Evolutionary conservation across 805 yeast genomes (phyloP).

Genomic region (Kodamaea leandrae): DNA sequence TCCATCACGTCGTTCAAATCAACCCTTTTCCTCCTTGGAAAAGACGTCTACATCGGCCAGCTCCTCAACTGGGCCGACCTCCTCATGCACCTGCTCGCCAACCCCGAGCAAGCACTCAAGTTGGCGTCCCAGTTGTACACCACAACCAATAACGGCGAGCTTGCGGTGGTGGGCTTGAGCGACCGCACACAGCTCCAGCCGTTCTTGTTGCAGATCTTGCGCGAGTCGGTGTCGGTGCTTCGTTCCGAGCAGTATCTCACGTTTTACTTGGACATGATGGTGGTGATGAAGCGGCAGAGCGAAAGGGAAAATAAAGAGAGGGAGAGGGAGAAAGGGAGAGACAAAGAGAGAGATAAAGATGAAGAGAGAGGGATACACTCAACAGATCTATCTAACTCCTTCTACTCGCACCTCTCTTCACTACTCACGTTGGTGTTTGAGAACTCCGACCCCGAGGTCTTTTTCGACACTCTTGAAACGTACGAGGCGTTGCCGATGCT

Average conservation of each 20-base stretch:
- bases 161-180: slow-evolving; percentile 52
- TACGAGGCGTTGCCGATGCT: slow-evolving; percentile 48
- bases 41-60: slow-evolving; percentile 51
- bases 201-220: slow-evolving; percentile 56
- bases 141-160: slow-evolving; percentile 41
- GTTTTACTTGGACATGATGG: slow-evolving; percentile 17
- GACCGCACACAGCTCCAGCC: slow-evolving; percentile 43
- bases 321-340: not conserved
- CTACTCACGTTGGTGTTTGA: slow-evolving; percentile 26
- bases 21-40: slow-evolving; percentile 3
- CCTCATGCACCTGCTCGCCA: slow-evolving; percentile 48
- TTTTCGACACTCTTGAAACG: slow-evolving; percentile 52
- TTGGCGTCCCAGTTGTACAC: slow-evolving; percentile 52
- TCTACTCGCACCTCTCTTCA: no score
- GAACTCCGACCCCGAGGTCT: slow-evolving; percentile 31
- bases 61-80: slow-evolving; percentile 70
- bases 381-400: not conserved
- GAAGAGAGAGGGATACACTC: not conserved
- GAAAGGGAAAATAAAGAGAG: not conserved
- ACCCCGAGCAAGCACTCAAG: slow-evolving; percentile 56
- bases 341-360: not conserved
- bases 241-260: slow-evolving; percentile 17
- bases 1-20: slow-evolving; percentile 8
- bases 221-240: slow-evolving; percentile 48
- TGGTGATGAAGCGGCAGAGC: not conserved